Percentiles rank a stretch among this genome's conserved stretches.
phyloP scores from a whole-genome alignment of 192 early-diverging fungal genomes.

The Phlyctochytrium planicorne region DNA sequence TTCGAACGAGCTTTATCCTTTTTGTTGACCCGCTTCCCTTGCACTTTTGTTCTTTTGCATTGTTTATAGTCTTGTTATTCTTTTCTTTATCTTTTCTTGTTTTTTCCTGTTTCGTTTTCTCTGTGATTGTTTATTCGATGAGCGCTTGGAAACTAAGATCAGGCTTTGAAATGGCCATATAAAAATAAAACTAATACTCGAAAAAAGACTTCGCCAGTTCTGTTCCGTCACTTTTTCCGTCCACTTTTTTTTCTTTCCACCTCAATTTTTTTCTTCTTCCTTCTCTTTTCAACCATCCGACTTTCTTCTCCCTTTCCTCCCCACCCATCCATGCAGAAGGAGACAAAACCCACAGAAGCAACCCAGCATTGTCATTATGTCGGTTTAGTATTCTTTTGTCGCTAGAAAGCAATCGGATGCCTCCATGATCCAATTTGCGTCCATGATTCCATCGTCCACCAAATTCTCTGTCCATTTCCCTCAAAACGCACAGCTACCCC shows the following conservation, averaged over 20 bases:
- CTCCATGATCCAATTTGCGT: background rate
- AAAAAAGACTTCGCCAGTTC: too few relatives aligned
- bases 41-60: conserved; percentile 32
- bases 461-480: background rate
- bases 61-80: conserved; percentile 39
- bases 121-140: conserved; percentile 22
- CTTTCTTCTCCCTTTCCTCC: background rate
- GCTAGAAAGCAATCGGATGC: background rate
- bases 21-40: conserved; percentile 55
- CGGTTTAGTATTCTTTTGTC: too few relatives aligned
- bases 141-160: conserved; percentile 38
- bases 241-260: background rate
- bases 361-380: background rate
- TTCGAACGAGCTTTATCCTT: conserved; percentile 80
- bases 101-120: background rate
- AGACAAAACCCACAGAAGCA: background rate
- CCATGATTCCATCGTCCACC: background rate
- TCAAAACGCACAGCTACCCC: background rate
- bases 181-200: background rate
- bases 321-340: background rate
- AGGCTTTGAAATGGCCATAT: background rate
- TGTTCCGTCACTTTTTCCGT: background rate
- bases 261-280: background rate
- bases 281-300: background rate
- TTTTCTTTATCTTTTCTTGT: background rate